Evolutionary conservation across 257 asterid species (phyloP).

Genomic region (Solanum peruvianum): DNA sequence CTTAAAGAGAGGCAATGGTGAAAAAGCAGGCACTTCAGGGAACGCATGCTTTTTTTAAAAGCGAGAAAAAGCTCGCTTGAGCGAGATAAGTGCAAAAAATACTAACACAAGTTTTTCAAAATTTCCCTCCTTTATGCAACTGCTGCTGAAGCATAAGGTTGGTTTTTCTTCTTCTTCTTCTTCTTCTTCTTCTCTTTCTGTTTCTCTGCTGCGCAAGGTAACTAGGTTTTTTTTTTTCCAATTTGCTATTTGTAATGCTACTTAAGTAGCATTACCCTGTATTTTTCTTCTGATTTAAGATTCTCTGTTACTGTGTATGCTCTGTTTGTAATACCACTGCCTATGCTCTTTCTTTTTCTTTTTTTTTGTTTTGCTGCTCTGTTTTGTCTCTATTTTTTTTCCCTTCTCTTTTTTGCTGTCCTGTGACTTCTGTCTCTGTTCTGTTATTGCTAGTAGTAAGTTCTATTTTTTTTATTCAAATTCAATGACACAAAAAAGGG

Average conservation of each 20-base stretch:
- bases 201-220: neutral
- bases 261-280: too few species aligned
- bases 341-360: too few species aligned
- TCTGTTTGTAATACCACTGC: neutral
- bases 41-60: too few species aligned
- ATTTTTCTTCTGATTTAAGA: too few species aligned
- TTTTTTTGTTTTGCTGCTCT: neutral
- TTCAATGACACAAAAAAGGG: neutral
- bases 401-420: neutral
- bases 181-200: neutral
- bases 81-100: too few species aligned
- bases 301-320: neutral
- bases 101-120: neutral
- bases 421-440: too few species aligned
- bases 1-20: too few species aligned
- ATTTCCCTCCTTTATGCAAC: neutral
- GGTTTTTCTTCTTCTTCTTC: neutral
- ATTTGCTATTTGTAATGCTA: neutral
- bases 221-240: neutral
- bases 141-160: neutral
- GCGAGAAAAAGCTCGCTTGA: too few species aligned
- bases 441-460: too few species aligned
- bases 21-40: too few species aligned
- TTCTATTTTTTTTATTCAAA: too few species aligned
- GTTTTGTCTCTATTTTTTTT: neutral